Evolutionary conservation across 257 asterid species (phyloP), one percentile per base, ranked within the genome.

Genomic region (Solanum sparsipilum): DNA sequence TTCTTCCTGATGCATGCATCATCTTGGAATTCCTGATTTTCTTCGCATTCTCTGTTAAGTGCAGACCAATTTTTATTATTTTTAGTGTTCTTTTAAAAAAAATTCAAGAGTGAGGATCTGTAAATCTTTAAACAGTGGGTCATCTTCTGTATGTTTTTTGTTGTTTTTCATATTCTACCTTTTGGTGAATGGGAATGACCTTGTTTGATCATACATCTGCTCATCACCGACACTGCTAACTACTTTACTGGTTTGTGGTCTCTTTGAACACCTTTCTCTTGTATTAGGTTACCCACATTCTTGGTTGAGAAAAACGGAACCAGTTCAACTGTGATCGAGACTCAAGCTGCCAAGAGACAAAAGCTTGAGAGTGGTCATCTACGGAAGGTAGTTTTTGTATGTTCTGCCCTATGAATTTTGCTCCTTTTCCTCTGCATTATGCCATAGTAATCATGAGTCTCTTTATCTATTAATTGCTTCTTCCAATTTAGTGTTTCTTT

Each of bases 291-390:
- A 86, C 90, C 85, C 58, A 76, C 89, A 70, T 87, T 90, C 3
- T 65, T 89, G 90, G 41, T 82, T 31, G 96, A 93, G 73, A 94
- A 92, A 90, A 83, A 88, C 16, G 91, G 93, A 52, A 93, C 92
- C 90, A 94, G 86, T 89, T 68, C 93, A 71, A 65, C 90, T 90
- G 91, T 85, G 70, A 39, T 91, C 60, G 99, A 97, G 89, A 93
- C 91, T 92, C 99, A 97, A 92, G 98, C 99, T 90, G 92, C 98
- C 63, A 97, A 97, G 94, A 95, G 99, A 84, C 99, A 96, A 90
- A 97, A 97, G 91, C 98, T 97, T 86, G 99, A 95, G 68, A 95
- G 97, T 78, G 99, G 99, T 92, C 98, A 92, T 89, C 90, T 92
- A 84, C 89, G 90, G 86, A 97, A 96, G 99, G 99, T 97, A 68